Percentiles rank a stretch among this genome's conserved stretches.
These are phyloP conservation scores for Pedinophyceae sp. DNA, from an alignment of 139 green algal species.

Conservation along the genomic window DNA sequence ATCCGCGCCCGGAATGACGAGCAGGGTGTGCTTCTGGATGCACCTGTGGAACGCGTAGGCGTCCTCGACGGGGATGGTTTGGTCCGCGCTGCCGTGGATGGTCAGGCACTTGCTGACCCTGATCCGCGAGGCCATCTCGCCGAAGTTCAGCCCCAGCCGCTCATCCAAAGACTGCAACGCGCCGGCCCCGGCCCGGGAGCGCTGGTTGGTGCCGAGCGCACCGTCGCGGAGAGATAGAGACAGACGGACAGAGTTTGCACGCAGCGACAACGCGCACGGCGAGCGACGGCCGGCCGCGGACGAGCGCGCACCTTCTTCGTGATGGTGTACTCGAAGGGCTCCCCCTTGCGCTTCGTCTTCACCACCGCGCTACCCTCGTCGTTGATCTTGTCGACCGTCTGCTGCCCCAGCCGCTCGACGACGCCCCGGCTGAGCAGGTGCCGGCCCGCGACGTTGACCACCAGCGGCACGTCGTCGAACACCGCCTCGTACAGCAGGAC, in stretches of 20 bases:
- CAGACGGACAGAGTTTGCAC: neutral
- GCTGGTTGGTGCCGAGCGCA: too few species aligned
- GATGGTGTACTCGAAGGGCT: slow-evolving; percentile 10
- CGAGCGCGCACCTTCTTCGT: slow-evolving; percentile 19
- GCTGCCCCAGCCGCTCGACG: slow-evolving; percentile 27
- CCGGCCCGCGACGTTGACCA: slow-evolving; percentile 41
- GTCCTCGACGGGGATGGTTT: slow-evolving; percentile 29
- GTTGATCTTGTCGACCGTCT: slow-evolving; percentile 26
- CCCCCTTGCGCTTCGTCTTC: slow-evolving; percentile 6
- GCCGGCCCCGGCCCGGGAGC: too few species aligned
- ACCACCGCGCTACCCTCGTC: slow-evolving; percentile 16
- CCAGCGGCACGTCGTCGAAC: slow-evolving; percentile 36
- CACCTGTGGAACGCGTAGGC: slow-evolving; percentile 10
- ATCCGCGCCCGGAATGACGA: slow-evolving; percentile 24
- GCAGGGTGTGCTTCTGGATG: slow-evolving; percentile 13
- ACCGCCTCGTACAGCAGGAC: slow-evolving; percentile 36
- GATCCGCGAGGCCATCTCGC: slow-evolving; percentile 9
- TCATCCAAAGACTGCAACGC: slow-evolving; percentile 15
- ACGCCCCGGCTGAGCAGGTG: slow-evolving; percentile 24
- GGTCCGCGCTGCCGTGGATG: slow-evolving; percentile 33
- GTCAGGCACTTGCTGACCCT: slow-evolving; percentile 26
- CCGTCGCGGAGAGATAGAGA: too few species aligned
- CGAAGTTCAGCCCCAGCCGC: slow-evolving; percentile 23
- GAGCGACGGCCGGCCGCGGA: neutral
- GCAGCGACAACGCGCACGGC: neutral